A percentile compares a stretch with the other conserved stretches of the same genome.
Conservation (phyloP, 73 alveolate genomes). For the Tetrahymena borealis region DNA sequence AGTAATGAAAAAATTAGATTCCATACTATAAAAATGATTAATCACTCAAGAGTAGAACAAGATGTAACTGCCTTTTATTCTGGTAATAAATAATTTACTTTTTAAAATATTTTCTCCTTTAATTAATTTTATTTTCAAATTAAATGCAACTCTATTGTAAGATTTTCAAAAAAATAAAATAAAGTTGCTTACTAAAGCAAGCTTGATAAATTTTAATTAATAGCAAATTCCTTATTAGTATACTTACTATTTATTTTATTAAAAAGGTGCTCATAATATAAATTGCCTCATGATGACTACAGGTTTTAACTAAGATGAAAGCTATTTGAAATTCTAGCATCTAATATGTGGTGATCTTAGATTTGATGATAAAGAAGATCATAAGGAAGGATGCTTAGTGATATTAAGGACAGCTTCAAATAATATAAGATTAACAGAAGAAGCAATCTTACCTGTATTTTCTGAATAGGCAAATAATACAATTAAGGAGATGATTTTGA, state of each 20-base stretch:
- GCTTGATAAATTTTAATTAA: neutral
- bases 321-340: neutral
- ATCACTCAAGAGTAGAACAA: neutral
- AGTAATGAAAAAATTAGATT: neutral
- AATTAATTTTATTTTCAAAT: neutral
- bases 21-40: neutral
- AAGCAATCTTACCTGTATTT: neutral
- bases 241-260: neutral
- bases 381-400: neutral
- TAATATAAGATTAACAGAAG: neutral
- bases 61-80: neutral
- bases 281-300: neutral
- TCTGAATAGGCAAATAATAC: neutral
- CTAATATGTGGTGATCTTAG: neutral
- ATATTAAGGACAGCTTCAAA: neutral
- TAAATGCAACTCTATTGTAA: too few species aligned
- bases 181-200: too few species aligned
- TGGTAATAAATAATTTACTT: neutral
- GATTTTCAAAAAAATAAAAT: too few species aligned
- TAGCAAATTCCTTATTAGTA: neutral
- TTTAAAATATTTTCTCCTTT: neutral
- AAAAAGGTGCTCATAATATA: neutral
- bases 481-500: conserved; percentile 11
- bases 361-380: neutral
- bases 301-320: neutral